Percentiles rank a stretch among this genome's conserved stretches.
Evolutionary conservation across 2,329 filamentous ascomycete genomes (phyloP).

Genomic region (Ambrosiella beaveri): DNA sequence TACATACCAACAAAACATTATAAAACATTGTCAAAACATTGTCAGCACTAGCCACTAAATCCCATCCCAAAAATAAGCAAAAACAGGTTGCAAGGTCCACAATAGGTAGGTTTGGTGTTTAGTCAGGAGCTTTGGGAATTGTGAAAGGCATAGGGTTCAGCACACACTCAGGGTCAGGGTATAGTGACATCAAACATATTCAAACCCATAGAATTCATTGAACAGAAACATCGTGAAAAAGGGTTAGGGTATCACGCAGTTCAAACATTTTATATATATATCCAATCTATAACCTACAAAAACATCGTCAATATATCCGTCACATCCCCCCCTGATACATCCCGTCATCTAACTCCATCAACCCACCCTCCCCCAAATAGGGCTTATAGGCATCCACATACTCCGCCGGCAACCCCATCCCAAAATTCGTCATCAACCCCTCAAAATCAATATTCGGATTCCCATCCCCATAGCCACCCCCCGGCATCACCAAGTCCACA

Average conservation of each 20-base stretch:
- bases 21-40: too few relatives aligned
- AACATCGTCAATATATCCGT: neutral
- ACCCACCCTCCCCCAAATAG: neutral
- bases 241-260: neutral
- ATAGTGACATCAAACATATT: neutral
- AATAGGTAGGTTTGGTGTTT: too few relatives aligned
- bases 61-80: too few relatives aligned
- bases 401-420: constrained; percentile 11
- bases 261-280: neutral
- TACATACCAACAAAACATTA: too few relatives aligned
- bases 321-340: neutral
- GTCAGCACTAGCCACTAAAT: too few relatives aligned
- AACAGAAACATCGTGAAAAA: neutral
- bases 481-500: neutral
- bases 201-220: neutral
- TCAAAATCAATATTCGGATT: constrained; percentile 13
- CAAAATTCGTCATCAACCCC: constrained; percentile 13
- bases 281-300: neutral
- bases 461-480: neutral
- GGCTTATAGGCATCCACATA: constrained; percentile 11
- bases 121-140: too few relatives aligned
- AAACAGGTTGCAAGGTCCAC: too few relatives aligned
- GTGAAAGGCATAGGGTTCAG: too few relatives aligned
- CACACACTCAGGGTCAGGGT: too few relatives aligned
- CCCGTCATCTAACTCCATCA: constrained; percentile 3